These are phyloP conservation scores for Chaetomiaceae sp. DNA, from an alignment of 2,329 filamentous ascomycete species.

Conservation along the genomic window DNA sequence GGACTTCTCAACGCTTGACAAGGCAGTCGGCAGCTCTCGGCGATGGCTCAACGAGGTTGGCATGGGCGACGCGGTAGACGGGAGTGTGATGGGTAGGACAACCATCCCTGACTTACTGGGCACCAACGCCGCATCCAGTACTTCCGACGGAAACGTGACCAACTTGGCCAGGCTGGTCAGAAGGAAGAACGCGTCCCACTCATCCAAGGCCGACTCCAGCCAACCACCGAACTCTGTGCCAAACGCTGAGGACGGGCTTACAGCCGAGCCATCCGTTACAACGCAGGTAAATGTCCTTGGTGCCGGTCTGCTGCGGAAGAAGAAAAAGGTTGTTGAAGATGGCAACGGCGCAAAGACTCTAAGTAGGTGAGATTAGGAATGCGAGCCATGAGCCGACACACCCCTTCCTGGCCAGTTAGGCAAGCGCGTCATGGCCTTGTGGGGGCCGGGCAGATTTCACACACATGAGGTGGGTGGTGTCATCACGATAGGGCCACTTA, in stretches of 20 bases:
- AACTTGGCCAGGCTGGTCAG: conserved; percentile 48
- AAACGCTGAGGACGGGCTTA: background rate
- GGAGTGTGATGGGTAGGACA: conserved; percentile 43
- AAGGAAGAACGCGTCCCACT: conserved; percentile 24
- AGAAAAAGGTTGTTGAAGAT: conserved; percentile 37
- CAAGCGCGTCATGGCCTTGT: too few species aligned
- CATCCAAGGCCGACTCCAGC: background rate
- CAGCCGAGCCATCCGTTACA: conserved; percentile 28
- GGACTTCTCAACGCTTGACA: conserved; percentile 64
- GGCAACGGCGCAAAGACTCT: conserved; percentile 12
- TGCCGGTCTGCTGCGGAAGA: conserved; percentile 46
- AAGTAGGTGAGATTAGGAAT: background rate
- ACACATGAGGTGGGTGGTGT: background rate
- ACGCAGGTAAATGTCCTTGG: conserved; percentile 27
- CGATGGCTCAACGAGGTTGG: conserved; percentile 68
- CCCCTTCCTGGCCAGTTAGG: too few species aligned
- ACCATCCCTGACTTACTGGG: conserved; percentile 22
- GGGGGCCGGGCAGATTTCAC: too few species aligned
- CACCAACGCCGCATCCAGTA: conserved; percentile 23
- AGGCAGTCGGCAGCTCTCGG: conserved; percentile 59
- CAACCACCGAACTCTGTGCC: background rate
- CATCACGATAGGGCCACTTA: background rate
- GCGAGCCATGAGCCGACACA: background rate
- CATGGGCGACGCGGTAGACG: conserved; percentile 49
- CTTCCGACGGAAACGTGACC: conserved; percentile 34